Percentiles rank a stretch among this genome's conserved stretches.
These are phyloP conservation scores for Naganishia vaughanmartiniae DNA, from an alignment of 768 basidiomycete species.

Conservation along the genomic window DNA sequence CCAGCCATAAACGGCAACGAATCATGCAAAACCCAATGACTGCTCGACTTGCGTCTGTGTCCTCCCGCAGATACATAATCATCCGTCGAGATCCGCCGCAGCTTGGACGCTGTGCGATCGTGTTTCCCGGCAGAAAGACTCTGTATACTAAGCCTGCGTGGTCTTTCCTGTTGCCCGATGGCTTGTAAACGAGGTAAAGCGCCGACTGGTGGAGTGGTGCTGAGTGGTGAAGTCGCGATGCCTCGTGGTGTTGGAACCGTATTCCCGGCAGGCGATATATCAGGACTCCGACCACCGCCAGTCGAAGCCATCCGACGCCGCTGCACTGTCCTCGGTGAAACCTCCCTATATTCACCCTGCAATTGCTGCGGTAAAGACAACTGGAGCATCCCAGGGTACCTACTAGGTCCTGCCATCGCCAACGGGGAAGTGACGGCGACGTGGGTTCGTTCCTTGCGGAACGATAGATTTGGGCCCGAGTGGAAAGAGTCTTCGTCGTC, in stretches of 20 bases:
- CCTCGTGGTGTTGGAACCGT: not conserved
- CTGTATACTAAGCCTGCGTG: not conserved
- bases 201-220: not conserved
- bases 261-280: not conserved
- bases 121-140: not conserved
- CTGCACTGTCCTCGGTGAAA: not conserved
- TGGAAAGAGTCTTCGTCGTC: slow-evolving; percentile 1
- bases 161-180: not conserved
- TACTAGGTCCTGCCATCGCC: not conserved
- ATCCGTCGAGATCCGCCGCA: not conserved
- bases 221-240: not conserved
- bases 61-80: not conserved
- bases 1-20: not conserved
- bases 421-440: no score
- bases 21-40: not conserved
- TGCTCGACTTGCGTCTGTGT: not conserved
- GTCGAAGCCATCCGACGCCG: not conserved
- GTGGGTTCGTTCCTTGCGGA: not conserved
- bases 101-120: not conserved
- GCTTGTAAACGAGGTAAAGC: not conserved
- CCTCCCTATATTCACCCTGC: not conserved
- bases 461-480: not conserved
- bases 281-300: not conserved
- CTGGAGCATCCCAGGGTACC: slow-evolving; percentile 17
- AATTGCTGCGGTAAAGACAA: not conserved